Base-by-base conservation (phyloP, 202 grass and related monocot species). In the Zoysia matrella region DNA sequence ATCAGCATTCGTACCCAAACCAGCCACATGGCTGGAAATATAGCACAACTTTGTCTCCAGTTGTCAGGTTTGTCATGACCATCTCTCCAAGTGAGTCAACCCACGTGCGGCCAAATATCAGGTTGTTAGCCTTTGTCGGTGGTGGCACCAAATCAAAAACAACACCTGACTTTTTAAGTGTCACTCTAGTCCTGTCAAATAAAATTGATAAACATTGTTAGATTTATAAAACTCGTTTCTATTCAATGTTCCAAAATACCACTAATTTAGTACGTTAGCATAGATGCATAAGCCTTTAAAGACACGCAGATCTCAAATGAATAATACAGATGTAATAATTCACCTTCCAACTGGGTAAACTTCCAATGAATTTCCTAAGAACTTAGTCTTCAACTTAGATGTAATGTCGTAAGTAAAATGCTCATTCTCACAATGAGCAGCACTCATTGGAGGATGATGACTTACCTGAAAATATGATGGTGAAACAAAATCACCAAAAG, bases 381-480 rank as follows among this genome's bases (percentile, higher is more conserved):
- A 99, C 66, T 99, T 99, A 11, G 96, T 94, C 89, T 92, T 99
- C 83, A 99, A 65, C 80, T 99, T 99, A 22, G 96, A 99, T 2
- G 96, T 90, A 16, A 99, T 94, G 75, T 99, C 96, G 75, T 99
- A 99, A 14, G 84, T 92, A 88, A 99, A 99, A 94, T 99, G 96
- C 6, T 87, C 87, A 40, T 99, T 99, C 81, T 99, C 96, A 79
- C 84, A 84, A 81, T 99, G 96, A 60, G 85, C 96, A 57, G 47
- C 93, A 55, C 96, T 90, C 93, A 96, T 99, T 12, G 96, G 96
- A 78, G 96, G 96, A 89, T 99, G 96, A 72, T 99, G 96, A 62
- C 96, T 96, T 79, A 99, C 96, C 96, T 94, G 80, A 80, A 41
- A 78, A 65, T 75, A 83, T 74, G 71, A 77, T 2, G 52, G 77